A percentile compares a stretch with the other conserved stretches of the same genome.
Evolutionary conservation across 1,284 basidiomycete species (phyloP).

Genomic region (Termitomyces sp.): DNA sequence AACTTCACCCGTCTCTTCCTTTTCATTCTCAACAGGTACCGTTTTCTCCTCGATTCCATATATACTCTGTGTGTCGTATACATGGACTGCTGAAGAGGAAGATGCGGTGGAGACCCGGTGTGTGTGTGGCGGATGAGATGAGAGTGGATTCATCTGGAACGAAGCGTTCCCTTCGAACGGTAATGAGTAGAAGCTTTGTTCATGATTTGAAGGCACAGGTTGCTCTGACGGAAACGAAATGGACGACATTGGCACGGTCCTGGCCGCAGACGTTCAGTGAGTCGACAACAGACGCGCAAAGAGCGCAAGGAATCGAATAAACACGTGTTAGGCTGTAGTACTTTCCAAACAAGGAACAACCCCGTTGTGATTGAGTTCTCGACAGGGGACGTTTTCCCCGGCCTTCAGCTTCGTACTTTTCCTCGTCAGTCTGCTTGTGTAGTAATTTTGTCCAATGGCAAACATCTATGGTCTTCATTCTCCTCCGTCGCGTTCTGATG

Average conservation of each 20-base stretch:
- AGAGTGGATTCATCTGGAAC: constrained; percentile 77
- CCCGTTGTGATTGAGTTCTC: no score
- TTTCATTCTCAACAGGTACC: constrained; percentile 27
- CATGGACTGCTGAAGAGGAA: constrained; percentile 25
- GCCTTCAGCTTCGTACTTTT: not conserved
- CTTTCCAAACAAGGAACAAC: constrained; percentile 13
- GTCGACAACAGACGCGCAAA: constrained; percentile 4
- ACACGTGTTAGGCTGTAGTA: constrained; percentile 16
- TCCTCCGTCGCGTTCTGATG: constrained; percentile 46
- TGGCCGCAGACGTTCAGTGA: not conserved
- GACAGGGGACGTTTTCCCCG: not conserved
- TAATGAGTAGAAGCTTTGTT: constrained; percentile 33
- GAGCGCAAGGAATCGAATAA: constrained; percentile 1
- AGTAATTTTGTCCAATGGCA: constrained; percentile 27
- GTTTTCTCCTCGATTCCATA: constrained; percentile 38
- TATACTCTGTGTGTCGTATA: constrained; percentile 29
- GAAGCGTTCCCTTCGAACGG: constrained; percentile 39
- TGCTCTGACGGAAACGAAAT: constrained; percentile 40
- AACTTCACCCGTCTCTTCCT: constrained; percentile 28
- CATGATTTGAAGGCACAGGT: constrained; percentile 21
- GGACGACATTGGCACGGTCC: constrained; percentile 36
- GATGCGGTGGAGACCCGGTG: constrained; percentile 51
- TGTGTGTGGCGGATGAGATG: constrained; percentile 70
- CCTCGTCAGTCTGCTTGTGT: constrained; percentile 6
- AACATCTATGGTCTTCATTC: constrained; percentile 43